Base-by-base conservation (phyloP, 78 protist genomes). In the Capsaspora owczarzaki region DNA sequence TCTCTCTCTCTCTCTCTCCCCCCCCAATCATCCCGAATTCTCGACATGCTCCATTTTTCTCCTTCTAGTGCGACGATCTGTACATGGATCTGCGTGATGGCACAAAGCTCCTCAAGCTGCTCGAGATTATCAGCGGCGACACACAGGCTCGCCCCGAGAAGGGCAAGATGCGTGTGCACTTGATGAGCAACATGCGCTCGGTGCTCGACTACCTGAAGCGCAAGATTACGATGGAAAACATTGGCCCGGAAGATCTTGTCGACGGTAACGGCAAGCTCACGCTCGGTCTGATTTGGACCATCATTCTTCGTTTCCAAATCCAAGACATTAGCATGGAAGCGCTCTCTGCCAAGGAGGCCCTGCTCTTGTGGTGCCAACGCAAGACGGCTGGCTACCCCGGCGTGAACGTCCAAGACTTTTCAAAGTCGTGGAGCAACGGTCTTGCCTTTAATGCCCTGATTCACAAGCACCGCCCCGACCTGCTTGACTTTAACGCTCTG, bases 231-330 rank as follows among this genome's bases (percentile, higher is more conserved):
- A 6, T 78, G 23, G 63, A 60, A 25, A 81, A 82, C 61, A 71
- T 78, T 51, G 53, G 81, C 19, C 72, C 87, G n/a, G 90, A 85
- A 78, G 84, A 86, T 35, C 80, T 91, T 43, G 46, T 72, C 8
- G 91, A 88, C 41, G 40, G 76, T n/a, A 79, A 89, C 85, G 2
- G 22, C 22, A 82, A 46, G 80, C 60, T 87, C 49, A 82, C 88
- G 6, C 81, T 91, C 47, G 94, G 94, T 3, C 79, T 91, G 81
- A 41, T 89, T 43, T 91, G 90, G 91, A 74, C 83, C 6, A 31
- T 91, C 61, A 91, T 91, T 71, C 85, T 80, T 2, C 66, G 82
- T 40, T 88, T 82, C 68, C 77, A 76, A 63, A 86, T 91, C 25
- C 40, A 23, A 47, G 80, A 86, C 41, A 85, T 88, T 31, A 1